These are phyloP conservation scores for Saccharomycopsis sp. DNA, from an alignment of 805 yeast genomes.

Conservation along the genomic window DNA sequence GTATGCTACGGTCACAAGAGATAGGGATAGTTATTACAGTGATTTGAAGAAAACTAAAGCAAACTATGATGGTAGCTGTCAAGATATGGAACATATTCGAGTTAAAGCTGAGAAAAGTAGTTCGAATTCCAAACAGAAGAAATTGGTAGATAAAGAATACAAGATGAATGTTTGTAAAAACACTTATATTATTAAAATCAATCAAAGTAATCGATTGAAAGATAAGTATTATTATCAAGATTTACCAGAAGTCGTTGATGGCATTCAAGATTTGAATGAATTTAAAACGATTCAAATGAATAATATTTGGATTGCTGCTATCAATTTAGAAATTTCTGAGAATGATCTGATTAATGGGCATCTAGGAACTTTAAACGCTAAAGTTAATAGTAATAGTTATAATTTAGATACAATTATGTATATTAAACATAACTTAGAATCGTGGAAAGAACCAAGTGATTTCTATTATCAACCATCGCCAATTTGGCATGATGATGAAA, in stretches of 20 bases:
- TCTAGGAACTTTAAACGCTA: conserved; percentile 44
- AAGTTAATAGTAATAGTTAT: conserved; percentile 65
- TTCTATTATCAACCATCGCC: conserved; percentile 81
- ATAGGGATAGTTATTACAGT: conserved; percentile 41
- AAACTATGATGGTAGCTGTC: conserved; percentile 76
- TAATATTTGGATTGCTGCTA: conserved; percentile 56
- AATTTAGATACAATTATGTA: conserved; percentile 81
- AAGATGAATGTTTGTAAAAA: conserved; percentile 91
- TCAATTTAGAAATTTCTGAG: conserved; percentile 50
- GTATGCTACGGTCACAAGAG: conserved; percentile 49
- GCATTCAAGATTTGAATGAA: conserved; percentile 78
- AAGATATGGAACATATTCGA: conserved; percentile 72
- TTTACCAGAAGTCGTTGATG: conserved; percentile 82
- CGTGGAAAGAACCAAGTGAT: conserved; percentile 85
- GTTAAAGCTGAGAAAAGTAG: conserved; percentile 55
- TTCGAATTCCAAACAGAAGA: conserved; percentile 35
- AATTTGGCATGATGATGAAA: conserved; percentile 96
- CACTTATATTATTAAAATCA: conserved; percentile 70
- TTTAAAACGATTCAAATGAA: conserved; percentile 67
- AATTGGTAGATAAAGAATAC: conserved; percentile 51
- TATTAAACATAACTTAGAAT: conserved; percentile 70
- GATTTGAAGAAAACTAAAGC: conserved; percentile 61
- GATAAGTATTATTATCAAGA: conserved; percentile 93
- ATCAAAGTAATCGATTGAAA: conserved; percentile 81
- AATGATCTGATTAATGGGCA: conserved; percentile 37